Percentiles rank a stretch among this genome's conserved stretches.
Evolutionary conservation across 345 rosid species (phyloP).

Genomic region (Lagerstroemia speciosa): DNA sequence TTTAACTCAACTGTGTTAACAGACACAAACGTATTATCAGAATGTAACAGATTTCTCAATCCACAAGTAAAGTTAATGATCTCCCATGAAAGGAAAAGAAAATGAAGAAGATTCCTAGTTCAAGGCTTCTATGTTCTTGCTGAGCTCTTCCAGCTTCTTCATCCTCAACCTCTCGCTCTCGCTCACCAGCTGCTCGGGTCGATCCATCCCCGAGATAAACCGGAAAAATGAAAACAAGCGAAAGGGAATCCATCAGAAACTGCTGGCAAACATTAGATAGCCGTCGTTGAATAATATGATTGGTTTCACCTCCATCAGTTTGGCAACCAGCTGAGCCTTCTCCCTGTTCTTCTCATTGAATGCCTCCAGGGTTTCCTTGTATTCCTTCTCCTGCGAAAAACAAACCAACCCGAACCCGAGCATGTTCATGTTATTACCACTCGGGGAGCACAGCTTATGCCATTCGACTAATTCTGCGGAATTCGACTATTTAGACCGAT

Average conservation of each 20-base stretch:
- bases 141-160: constrained; percentile 89
- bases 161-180: constrained; percentile 78
- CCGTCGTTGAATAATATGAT: neutral
- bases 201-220: neutral
- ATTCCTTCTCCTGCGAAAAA: constrained; percentile 70
- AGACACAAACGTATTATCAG: too few species aligned
- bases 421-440: neutral
- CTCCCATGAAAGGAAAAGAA: neutral
- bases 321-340: constrained; percentile 58
- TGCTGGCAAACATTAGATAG: neutral
- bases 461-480: neutral
- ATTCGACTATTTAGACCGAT: too few species aligned
- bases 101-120: too few species aligned
- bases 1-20: too few species aligned
- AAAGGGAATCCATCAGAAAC: neutral
- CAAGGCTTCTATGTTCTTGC: constrained; percentile 49
- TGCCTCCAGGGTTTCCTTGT: constrained; percentile 77
- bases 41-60: too few species aligned
- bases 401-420: neutral
- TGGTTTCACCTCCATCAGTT: constrained; percentile 64
- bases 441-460: neutral
- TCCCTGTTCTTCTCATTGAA: constrained; percentile 85
- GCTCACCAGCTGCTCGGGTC: constrained; percentile 41
- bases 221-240: neutral
- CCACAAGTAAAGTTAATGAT: neutral